Percentiles rank a stretch among this genome's conserved stretches.
Conservation (phyloP, 129 eudicot genomes). For the Lactuca saligna region DNA sequence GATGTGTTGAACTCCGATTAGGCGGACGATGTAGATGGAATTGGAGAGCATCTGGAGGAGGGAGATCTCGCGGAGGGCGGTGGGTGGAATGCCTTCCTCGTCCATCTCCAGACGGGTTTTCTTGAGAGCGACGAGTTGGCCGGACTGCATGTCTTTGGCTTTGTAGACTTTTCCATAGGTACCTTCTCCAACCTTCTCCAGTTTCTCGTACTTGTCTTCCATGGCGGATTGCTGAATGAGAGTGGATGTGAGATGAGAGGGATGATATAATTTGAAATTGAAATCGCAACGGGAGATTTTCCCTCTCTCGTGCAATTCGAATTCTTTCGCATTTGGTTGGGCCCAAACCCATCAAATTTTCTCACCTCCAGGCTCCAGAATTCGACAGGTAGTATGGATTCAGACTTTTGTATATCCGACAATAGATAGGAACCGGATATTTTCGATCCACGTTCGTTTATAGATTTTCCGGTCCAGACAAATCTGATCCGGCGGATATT, state of each 20-base stretch:
- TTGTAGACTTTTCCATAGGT: slow-evolving; percentile 99
- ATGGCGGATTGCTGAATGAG: slow-evolving; percentile 15
- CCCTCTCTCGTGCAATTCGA: slow-evolving; percentile 8
- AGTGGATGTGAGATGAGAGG: neutral
- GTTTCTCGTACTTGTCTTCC: slow-evolving; percentile 84
- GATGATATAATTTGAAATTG: slow-evolving; percentile 4
- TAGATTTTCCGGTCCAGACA: too few relatives aligned
- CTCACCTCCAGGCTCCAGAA: too few relatives aligned
- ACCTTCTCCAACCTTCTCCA: slow-evolving; percentile 98
- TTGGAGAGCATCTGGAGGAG: slow-evolving; percentile 87
- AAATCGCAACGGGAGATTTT: slow-evolving; percentile 25
- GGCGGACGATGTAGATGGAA: slow-evolving; percentile 80
- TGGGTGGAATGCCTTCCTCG: slow-evolving; percentile 96
- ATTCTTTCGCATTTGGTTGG: slow-evolving; percentile 20
- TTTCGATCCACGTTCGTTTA: too few relatives aligned
- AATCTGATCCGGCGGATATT: too few relatives aligned
- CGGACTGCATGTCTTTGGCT: slow-evolving; percentile 84
- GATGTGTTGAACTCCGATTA: slow-evolving; percentile 82
- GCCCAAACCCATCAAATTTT: neutral
- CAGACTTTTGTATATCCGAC: too few relatives aligned
- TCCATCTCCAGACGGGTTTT: slow-evolving; percentile 96
- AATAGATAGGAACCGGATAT: too few relatives aligned
- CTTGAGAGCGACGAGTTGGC: slow-evolving; percentile 84
- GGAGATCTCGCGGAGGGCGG: slow-evolving; percentile 90
- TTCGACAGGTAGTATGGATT: too few relatives aligned